A percentile compares a stretch with the other conserved stretches of the same genome.
phyloP scores from a whole-genome alignment of 1,139 yeast genomes.

The Wickerhamomyces sp. region DNA sequence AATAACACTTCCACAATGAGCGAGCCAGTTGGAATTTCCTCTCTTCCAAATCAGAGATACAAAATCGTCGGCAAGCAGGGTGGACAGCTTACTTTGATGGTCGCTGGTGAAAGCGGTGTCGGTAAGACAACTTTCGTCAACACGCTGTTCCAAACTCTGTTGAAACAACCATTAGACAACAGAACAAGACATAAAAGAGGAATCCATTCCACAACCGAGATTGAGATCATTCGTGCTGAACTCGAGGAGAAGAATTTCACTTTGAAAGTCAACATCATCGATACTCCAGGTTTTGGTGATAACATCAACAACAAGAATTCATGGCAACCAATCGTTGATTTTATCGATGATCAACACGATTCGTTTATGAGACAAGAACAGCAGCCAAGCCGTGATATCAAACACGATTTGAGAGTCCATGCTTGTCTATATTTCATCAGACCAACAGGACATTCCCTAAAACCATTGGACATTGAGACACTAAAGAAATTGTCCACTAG shows the following conservation, averaged over 20 bases:
- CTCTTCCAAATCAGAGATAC: conserved; percentile 89
- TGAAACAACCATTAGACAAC: conserved; percentile 54
- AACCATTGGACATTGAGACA: conserved; percentile 82
- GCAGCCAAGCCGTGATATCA: conserved; percentile 72
- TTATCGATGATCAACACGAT: conserved; percentile 96
- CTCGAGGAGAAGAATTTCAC: conserved; percentile 89
- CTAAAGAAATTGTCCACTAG: conserved; percentile 88
- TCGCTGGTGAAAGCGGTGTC: conserved; percentile 92
- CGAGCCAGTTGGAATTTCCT: conserved; percentile 67
- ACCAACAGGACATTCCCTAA: conserved; percentile 94
- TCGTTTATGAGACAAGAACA: conserved; percentile 93
- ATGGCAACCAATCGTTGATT: conserved; percentile 92
- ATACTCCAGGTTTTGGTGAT: conserved; percentile 98
- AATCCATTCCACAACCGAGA: conserved; percentile 84
- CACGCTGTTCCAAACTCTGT: conserved; percentile 72
- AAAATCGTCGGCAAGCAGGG: conserved; percentile 87
- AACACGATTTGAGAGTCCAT: conserved; percentile 86
- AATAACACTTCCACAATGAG: conserved; percentile 16
- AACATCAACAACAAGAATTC: conserved; percentile 89
- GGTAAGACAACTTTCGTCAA: conserved; percentile 94
- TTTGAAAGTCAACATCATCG: conserved; percentile 81
- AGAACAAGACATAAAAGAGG: conserved; percentile 65
- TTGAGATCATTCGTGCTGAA: conserved; percentile 84
- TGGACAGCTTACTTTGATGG: conserved; percentile 86
- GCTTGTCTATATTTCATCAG: conserved; percentile 89